Conservation (phyloP, 805 yeast genomes). For the Soucietia sequanensis region DNA sequence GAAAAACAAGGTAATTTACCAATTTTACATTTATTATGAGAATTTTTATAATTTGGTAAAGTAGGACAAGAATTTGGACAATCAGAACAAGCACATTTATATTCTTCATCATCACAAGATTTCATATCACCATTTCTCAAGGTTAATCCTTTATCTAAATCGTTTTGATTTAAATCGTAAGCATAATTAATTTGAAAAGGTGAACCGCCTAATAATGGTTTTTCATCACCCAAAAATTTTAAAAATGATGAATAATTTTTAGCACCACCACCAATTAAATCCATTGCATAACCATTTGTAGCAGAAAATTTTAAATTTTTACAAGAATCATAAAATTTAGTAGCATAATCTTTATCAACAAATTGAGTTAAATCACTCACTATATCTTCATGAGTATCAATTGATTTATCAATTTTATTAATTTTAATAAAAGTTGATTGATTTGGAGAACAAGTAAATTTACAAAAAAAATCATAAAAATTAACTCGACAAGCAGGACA, state of each 20-base stretch:
- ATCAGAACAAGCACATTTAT: constrained; percentile 87
- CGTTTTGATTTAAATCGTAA: constrained; percentile 34
- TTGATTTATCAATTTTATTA: constrained; percentile 48
- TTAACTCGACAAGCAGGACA: constrained; percentile 91
- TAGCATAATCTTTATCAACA: constrained; percentile 60
- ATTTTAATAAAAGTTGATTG: constrained; percentile 76
- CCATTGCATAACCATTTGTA: constrained; percentile 96
- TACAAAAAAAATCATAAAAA: constrained; percentile 80
- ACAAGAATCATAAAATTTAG: constrained; percentile 75
- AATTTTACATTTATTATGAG: constrained; percentile 47
- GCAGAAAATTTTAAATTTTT: constrained; percentile 88
- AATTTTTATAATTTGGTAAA: constrained; percentile 46
- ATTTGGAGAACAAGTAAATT: constrained; percentile 85
- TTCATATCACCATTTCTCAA: constrained; percentile 30
- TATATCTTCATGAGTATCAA: constrained; percentile 51
- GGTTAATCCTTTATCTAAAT: constrained; percentile 13
- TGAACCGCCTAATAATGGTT: constrained; percentile 91
- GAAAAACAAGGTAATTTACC: constrained; percentile 74
- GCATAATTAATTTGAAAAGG: constrained; percentile 88
- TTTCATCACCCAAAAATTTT: constrained; percentile 90
- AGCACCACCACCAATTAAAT: constrained; percentile 97
- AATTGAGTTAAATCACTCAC: constrained; percentile 71
- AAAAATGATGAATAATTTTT: constrained; percentile 66
- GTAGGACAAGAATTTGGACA: constrained; percentile 79
- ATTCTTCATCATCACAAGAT: constrained; percentile 63